phyloP scores from a whole-genome alignment of 805 yeast genomes.

The Hanseniaspora jakobsenii region DNA sequence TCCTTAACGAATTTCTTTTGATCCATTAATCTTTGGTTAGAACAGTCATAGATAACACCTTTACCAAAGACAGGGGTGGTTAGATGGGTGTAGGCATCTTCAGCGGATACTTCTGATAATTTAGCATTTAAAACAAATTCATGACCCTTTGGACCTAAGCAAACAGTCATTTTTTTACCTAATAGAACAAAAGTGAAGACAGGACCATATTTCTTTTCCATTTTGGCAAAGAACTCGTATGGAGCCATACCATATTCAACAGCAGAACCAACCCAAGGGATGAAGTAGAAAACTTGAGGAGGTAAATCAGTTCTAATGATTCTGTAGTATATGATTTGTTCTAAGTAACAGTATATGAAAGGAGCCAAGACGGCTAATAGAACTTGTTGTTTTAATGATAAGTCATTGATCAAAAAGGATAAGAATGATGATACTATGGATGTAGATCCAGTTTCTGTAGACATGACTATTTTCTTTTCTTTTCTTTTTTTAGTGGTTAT shows the following conservation, averaged over 20 bases:
- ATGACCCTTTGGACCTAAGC: constrained; percentile 94
- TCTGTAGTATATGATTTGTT: constrained; percentile 54
- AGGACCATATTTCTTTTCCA: constrained; percentile 80
- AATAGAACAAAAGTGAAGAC: constrained; percentile 79
- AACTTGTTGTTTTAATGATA: constrained; percentile 24
- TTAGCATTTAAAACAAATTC: constrained; percentile 90
- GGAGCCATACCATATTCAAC: constrained; percentile 85
- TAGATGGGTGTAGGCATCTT: constrained; percentile 86
- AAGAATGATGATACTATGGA: constrained; percentile 7
- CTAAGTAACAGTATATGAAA: constrained; percentile 48
- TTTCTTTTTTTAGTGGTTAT: neutral
- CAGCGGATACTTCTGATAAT: constrained; percentile 82
- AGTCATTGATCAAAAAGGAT: constrained; percentile 3
- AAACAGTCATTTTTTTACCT: constrained; percentile 90
- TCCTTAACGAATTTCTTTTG: constrained; percentile 93
- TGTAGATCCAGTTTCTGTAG: neutral
- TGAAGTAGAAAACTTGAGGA: constrained; percentile 81
- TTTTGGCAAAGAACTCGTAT: constrained; percentile 69
- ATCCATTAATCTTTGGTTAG: constrained; percentile 89
- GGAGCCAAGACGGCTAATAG: constrained; percentile 35
- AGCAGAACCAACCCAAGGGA: constrained; percentile 95
- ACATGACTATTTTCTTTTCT: neutral
- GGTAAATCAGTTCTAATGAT: constrained; percentile 60
- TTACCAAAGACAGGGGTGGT: constrained; percentile 99
- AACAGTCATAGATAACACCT: constrained; percentile 95